A percentile compares a stretch with the other conserved stretches of the same genome.
phyloP scores from a whole-genome alignment of 1,284 basidiomycete genomes.

The Prillingera fragicola region DNA sequence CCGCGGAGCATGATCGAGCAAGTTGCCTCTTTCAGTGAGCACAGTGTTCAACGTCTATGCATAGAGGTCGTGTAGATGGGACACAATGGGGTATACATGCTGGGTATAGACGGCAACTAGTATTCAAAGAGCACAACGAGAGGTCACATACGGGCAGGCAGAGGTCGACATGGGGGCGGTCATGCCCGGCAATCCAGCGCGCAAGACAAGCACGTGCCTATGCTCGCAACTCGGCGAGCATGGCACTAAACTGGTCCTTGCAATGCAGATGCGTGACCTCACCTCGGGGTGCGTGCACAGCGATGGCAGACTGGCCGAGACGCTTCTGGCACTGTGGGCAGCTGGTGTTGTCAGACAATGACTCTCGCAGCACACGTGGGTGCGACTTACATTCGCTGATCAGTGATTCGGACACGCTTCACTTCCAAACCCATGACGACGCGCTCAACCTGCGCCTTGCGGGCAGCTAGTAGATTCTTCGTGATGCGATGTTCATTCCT shows the following conservation, averaged over 20 bases:
- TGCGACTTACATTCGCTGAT: slow-evolving; percentile 73
- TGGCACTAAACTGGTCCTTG: slow-evolving; percentile 66
- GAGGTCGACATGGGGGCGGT: too few species aligned
- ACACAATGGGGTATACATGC: too few species aligned
- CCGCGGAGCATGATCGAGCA: too few species aligned
- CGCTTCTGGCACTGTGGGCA: slow-evolving; percentile 95
- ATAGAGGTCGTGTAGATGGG: too few species aligned
- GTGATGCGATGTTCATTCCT: slow-evolving; percentile 16
- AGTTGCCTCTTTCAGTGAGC: too few species aligned
- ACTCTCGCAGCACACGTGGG: too few species aligned
- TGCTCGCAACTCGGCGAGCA: slow-evolving; percentile 25
- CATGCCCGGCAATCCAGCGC: too few species aligned
- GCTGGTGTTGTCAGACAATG: slow-evolving; percentile 49
- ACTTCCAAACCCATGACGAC: slow-evolving; percentile 69
- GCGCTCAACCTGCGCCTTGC: slow-evolving; percentile 64
- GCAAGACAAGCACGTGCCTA: slow-evolving; percentile 10
- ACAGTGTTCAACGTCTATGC: too few species aligned
- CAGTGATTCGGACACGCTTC: slow-evolving; percentile 80
- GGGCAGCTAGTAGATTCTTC: slow-evolving; percentile 10
- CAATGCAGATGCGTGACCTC: slow-evolving; percentile 93
- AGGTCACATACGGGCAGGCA: too few species aligned
- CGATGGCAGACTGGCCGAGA: slow-evolving; percentile 88
- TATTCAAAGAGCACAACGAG: too few species aligned
- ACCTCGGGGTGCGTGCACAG: slow-evolving; percentile 82
- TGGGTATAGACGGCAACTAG: too few species aligned